A percentile compares a stretch with the other conserved stretches of the same genome.
Evolutionary conservation across 2,329 filamentous ascomycete genomes (phyloP).

Genomic region (Rosellinia necatrix): DNA sequence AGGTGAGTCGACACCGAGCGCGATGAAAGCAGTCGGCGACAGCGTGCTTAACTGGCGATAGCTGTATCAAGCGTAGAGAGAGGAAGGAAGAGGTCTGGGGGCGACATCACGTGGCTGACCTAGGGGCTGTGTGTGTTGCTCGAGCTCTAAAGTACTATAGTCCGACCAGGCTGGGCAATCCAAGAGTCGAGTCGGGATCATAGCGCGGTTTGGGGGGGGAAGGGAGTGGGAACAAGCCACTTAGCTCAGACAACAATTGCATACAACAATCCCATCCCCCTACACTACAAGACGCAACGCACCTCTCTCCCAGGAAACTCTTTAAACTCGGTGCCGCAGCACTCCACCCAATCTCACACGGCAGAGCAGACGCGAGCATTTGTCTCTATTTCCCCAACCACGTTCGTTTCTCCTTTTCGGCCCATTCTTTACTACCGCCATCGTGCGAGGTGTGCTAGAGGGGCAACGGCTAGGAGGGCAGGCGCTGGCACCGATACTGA

Average conservation of each 20-base stretch:
- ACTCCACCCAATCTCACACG: not conserved
- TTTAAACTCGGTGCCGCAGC: not conserved
- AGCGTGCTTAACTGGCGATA: no score
- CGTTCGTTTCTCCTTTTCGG: not conserved
- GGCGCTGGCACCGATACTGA: not conserved
- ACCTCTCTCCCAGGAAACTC: constrained; percentile 2
- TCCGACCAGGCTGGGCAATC: not conserved
- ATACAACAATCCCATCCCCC: constrained; percentile 10
- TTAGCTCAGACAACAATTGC: constrained; percentile 8
- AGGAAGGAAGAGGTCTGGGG: not conserved
- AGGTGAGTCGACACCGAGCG: no score
- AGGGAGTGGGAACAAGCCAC: constrained; percentile 14
- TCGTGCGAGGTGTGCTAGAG: not conserved
- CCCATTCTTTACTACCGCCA: not conserved
- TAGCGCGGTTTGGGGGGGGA: constrained; percentile 14
- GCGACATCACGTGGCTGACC: constrained; percentile 20
- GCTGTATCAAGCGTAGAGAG: no score
- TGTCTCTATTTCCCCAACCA: not conserved
- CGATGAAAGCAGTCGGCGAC: no score
- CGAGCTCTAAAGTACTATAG: constrained; percentile 3
- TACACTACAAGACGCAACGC: constrained; percentile 14
- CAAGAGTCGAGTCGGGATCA: constrained; percentile 6
- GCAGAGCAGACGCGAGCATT: not conserved
- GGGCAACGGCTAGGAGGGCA: not conserved
- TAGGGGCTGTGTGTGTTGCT: constrained; percentile 18